A percentile compares a stretch with the other conserved stretches of the same genome.
Evolutionary conservation across 2,329 filamentous ascomycete genomes (phyloP).

Genomic region (Elsinoe arachidis): DNA sequence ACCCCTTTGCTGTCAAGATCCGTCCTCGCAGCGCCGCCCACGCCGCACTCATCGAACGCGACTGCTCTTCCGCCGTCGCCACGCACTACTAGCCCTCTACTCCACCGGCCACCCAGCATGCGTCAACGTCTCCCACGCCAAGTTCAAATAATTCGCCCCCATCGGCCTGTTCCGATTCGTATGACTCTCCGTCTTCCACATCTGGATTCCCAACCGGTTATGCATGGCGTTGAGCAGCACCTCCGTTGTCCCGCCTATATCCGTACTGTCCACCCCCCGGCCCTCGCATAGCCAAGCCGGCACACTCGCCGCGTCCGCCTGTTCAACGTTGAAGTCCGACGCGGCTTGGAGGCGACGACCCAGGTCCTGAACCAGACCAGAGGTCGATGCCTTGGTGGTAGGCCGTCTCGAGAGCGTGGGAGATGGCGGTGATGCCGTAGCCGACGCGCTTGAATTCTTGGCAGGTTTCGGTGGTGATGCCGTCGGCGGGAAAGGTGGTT

Average conservation of each 20-base stretch:
- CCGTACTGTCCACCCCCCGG: not conserved
- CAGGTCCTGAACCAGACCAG: not conserved
- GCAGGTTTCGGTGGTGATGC: constrained; percentile 2
- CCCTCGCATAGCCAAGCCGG: constrained; percentile 1
- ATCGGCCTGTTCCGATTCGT: constrained; percentile 6
- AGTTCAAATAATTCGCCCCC: not conserved
- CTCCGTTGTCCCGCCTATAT: not conserved
- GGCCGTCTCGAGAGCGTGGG: constrained; percentile 4
- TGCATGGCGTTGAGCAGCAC: constrained; percentile 1
- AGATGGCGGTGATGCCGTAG: constrained; percentile 7
- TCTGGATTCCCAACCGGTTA: not conserved
- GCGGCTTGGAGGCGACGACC: not conserved
- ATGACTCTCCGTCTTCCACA: constrained; percentile 7
- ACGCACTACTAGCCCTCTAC: not conserved
- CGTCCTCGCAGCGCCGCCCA: not conserved
- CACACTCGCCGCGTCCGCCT: not conserved
- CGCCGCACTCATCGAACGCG: constrained; percentile 9
- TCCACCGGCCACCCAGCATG: not conserved
- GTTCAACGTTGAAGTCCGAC: constrained; percentile 4
- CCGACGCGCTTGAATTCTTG: constrained; percentile 13
- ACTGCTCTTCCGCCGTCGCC: not conserved
- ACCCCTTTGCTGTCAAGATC: constrained; percentile 8
- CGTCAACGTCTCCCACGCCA: constrained; percentile 5
- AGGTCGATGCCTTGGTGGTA: not conserved
- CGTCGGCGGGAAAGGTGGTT: not conserved